phyloP scores from a whole-genome alignment of 2,329 filamentous ascomycete species.

The Cladosporium sp. region DNA sequence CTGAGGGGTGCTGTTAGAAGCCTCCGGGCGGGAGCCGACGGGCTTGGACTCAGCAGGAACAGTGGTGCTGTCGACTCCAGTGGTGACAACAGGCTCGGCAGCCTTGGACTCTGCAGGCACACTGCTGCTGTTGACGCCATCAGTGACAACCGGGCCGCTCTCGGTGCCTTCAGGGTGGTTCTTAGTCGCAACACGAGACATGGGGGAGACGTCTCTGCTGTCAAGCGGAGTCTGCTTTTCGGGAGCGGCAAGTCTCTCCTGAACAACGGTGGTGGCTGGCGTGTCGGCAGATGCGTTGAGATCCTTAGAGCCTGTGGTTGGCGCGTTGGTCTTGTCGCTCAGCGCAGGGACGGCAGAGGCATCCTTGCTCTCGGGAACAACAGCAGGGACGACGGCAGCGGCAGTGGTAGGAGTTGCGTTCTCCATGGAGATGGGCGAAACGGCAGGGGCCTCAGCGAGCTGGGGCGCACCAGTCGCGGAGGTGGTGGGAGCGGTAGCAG shows the following conservation, averaged over 20 bases:
- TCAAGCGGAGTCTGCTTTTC: slow-evolving; percentile 2
- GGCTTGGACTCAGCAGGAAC: slow-evolving; percentile 24
- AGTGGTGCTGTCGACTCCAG: slow-evolving; percentile 14
- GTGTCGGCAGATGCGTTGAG: slow-evolving; percentile 15
- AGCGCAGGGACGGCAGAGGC: slow-evolving; percentile 5
- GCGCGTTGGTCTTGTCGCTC: slow-evolving; percentile 4
- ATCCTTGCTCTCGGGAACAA: background rate
- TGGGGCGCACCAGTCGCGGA: slow-evolving; percentile 26
- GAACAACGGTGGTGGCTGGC: slow-evolving; percentile 13
- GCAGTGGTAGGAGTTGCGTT: slow-evolving; percentile 6
- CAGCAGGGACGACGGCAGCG: slow-evolving; percentile 3
- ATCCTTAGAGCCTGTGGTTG: slow-evolving; percentile 5
- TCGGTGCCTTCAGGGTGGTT: slow-evolving; percentile 10
- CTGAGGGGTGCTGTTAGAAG: slow-evolving; percentile 22
- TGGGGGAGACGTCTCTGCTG: slow-evolving; percentile 8
- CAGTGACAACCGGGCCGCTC: slow-evolving; percentile 13
- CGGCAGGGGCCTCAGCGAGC: slow-evolving; percentile 21
- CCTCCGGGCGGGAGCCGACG: slow-evolving; percentile 22
- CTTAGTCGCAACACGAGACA: slow-evolving; percentile 14
- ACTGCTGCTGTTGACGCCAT: slow-evolving; percentile 22
- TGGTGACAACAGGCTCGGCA: slow-evolving; percentile 12
- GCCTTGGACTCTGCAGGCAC: slow-evolving; percentile 23
- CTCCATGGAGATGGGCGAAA: slow-evolving; percentile 12
- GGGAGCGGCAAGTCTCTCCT: slow-evolving; percentile 8
- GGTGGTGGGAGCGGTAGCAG: slow-evolving; percentile 2